These are phyloP conservation scores for Helotiales sp. DNA, from an alignment of 2,329 filamentous ascomycete genomes.

Conservation along the genomic window DNA sequence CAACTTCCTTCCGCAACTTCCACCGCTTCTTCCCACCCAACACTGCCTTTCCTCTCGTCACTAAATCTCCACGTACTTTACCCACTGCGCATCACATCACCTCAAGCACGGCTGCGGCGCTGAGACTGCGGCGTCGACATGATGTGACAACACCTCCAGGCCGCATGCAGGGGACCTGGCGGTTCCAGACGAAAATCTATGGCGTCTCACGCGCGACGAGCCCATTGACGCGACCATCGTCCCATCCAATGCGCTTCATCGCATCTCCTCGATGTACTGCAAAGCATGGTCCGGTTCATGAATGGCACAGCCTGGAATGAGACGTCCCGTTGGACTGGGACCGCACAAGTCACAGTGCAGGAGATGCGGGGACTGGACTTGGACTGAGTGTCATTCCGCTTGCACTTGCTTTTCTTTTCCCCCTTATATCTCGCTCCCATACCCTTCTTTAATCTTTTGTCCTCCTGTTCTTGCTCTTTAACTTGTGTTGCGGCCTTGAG, in stretches of 20 bases:
- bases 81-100: background rate
- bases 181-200: conserved; percentile 10
- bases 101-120: background rate
- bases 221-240: conserved; percentile 10
- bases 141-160: background rate
- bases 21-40: conserved; percentile 1
- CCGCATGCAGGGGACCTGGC: conserved; percentile 4
- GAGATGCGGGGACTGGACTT: background rate
- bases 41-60: background rate
- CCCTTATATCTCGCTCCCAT: conserved; percentile 1
- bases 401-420: background rate
- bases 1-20: background rate
- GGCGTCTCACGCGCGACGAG: conserved; percentile 9
- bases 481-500: background rate
- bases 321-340: conserved; percentile 8
- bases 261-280: background rate
- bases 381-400: background rate
- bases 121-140: background rate
- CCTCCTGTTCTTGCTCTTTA: background rate
- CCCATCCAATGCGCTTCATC: conserved; percentile 9
- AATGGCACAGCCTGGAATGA: conserved; percentile 8
- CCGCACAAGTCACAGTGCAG: conserved; percentile 11
- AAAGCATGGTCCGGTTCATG: background rate
- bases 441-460: background rate
- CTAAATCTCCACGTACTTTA: conserved; percentile 3